These are phyloP conservation scores for Betula pendula DNA, from an alignment of 306 rosid species.

Conservation along the genomic window DNA sequence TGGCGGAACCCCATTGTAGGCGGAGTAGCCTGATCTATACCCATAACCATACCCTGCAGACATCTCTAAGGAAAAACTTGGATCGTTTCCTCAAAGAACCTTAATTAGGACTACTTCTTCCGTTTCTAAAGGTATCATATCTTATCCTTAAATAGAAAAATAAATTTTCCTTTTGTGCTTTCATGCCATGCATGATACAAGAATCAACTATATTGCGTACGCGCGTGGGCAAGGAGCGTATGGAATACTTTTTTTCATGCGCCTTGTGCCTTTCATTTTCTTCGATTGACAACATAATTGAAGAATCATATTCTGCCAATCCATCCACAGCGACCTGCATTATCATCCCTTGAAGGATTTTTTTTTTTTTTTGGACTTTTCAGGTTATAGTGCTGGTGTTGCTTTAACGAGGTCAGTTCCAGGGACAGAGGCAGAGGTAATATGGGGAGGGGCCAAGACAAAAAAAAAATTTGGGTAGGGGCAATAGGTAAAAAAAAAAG, in stretches of 20 bases:
- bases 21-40: slow-evolving; percentile 17
- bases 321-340: no score
- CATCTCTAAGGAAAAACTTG: slow-evolving; percentile 34
- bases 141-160: slow-evolving; percentile 7
- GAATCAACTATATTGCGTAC: not conserved
- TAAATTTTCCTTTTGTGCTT: not conserved
- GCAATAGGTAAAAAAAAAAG: no score
- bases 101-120: not conserved
- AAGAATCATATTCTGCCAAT: slow-evolving; percentile 7
- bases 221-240: no score
- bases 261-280: not conserved
- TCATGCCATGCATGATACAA: not conserved
- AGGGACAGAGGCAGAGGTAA: no score
- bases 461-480: no score
- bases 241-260: no score
- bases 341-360: no score
- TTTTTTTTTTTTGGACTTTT: no score
- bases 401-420: no score
- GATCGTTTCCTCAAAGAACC: not conserved
- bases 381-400: no score
- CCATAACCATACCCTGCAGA: slow-evolving; percentile 27
- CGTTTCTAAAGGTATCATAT: not conserved
- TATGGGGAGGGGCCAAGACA: no score
- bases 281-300: slow-evolving; percentile 10
- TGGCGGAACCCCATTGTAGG: slow-evolving; percentile 10